Base-by-base conservation (phyloP, 495 filamentous ascomycete species). In the Margaritispora aquatica region DNA sequence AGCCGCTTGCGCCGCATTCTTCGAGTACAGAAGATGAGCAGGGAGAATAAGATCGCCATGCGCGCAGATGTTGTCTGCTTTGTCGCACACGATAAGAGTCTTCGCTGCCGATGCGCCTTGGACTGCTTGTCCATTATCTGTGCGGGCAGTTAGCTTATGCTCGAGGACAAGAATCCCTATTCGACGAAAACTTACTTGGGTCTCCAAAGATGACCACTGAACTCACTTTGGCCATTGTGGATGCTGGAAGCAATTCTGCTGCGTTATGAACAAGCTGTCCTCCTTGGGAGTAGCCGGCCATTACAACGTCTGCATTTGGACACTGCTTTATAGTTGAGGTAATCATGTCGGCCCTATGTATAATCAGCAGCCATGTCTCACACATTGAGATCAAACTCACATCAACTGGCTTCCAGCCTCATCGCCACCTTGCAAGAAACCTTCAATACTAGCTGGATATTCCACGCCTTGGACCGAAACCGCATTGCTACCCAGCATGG, bases 261-360 rank as follows among this genome's bases (percentile, higher is more conserved):
- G 77, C 79, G 46, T 75, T 75, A 69, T 80, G 80, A 4, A 76
- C 74, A 15, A 80, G 71, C 72, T 77, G 74, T 1, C 72, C 72
- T n/a, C 76, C 78, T 64, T 84, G 82, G 1, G 79, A 82, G 64
- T 84, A 87, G 41, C 83, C 83, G 8, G 76, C 74, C 19, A 84
- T 68, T 26, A 83, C 80, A 56, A 86, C 72, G 66, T 83, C 80
- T 55, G 81, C 84, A 31, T 75, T 70, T 2, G 84, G 82, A 59
- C 83, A 87, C 26, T 76, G 68, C 13, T 59, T 63, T 4, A 77
- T 64, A 2, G 77, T 75, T 15, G 74, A 68, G 24, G 70, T 70
- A 26, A 80, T 74, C 22, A 78, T 70, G 0, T 49, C 26, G 5
- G 55, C 54, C 55, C 41, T 61, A 24, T 34, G 4, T n/a, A 7